Evolutionary conservation across 2,329 filamentous ascomycete species (phyloP).

Genomic region (Diaporthe sp.): DNA sequence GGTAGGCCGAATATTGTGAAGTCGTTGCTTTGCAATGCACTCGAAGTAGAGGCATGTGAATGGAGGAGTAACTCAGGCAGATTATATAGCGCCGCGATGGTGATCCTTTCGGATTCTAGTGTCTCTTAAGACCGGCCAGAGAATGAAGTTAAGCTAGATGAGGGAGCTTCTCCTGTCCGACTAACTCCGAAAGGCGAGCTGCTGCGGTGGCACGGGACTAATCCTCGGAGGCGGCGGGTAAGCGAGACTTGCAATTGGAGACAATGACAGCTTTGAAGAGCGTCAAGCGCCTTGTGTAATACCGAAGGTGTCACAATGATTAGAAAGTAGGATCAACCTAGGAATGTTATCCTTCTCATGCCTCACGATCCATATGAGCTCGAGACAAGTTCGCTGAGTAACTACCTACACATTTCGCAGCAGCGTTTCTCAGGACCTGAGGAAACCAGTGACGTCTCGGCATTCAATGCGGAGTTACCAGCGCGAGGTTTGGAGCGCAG

Average conservation of each 20-base stretch:
- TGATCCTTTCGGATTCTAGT: not conserved
- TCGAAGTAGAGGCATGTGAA: not conserved
- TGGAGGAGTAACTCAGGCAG: not conserved
- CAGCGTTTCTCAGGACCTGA: not conserved
- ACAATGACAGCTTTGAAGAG: not conserved
- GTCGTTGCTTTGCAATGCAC: not conserved
- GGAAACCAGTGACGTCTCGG: not conserved
- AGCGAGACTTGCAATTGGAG: not conserved
- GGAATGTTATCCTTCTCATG: not conserved
- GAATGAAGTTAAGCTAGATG: not conserved
- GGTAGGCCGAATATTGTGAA: not conserved
- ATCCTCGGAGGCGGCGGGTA: not conserved
- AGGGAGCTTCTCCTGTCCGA: not conserved
- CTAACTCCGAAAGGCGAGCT: constrained; percentile 23
- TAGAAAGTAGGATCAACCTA: not conserved
- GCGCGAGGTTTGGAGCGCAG: not conserved
- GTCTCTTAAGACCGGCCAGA: not conserved
- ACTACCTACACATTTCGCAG: not conserved
- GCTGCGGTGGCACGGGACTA: not conserved
- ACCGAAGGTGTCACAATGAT: not conserved
- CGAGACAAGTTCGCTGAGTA: not conserved
- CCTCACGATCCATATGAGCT: not conserved
- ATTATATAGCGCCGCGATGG: not conserved
- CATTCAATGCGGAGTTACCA: not conserved
- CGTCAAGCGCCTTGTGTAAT: not conserved